phyloP scores from a whole-genome alignment of 306 rosid species.

The Cajanus cajan region DNA sequence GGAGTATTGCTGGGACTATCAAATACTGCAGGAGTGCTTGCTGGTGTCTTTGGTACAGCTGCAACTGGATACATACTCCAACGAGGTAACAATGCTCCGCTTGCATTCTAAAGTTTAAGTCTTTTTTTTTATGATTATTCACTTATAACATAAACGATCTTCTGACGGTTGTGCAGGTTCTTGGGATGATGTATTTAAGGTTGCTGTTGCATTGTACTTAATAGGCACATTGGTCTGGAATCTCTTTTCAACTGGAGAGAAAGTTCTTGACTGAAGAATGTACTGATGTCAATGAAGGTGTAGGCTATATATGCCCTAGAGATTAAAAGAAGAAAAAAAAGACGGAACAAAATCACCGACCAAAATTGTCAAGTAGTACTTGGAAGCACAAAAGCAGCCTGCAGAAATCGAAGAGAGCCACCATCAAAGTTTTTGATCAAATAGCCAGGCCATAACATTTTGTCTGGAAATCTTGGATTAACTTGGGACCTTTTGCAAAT shows the following conservation, averaged over 20 bases:
- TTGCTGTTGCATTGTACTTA: conserved; percentile 70
- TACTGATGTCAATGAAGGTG: conserved; percentile 24
- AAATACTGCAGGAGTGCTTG: conserved; percentile 95
- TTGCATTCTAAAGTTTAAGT: not conserved
- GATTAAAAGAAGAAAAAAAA: not conserved
- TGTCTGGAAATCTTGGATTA: conserved; percentile 36
- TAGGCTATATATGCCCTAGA: not conserved
- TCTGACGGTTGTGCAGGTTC: conserved; percentile 62
- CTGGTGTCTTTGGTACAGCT: conserved; percentile 95
- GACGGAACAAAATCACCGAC: conserved; percentile 29
- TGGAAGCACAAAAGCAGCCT: conserved; percentile 31
- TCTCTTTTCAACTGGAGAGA: conserved; percentile 85
- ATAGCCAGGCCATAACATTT: conserved; percentile 36
- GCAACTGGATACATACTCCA: conserved; percentile 96
- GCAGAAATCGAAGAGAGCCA: conserved; percentile 11
- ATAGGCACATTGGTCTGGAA: conserved; percentile 87
- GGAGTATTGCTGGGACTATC: conserved; percentile 91
- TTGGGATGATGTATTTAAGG: conserved; percentile 95
- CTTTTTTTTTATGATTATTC: not conserved
- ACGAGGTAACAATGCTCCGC: conserved; percentile 47
- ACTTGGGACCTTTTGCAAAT: conserved; percentile 32
- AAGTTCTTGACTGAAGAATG: conserved; percentile 56
- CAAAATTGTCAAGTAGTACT: conserved; percentile 26
- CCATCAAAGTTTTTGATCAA: conserved; percentile 37
- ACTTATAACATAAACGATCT: not conserved